Evolutionary conservation across 192 early-diverging fungal genomes (phyloP).

Genomic region (Coemansia sp.): DNA sequence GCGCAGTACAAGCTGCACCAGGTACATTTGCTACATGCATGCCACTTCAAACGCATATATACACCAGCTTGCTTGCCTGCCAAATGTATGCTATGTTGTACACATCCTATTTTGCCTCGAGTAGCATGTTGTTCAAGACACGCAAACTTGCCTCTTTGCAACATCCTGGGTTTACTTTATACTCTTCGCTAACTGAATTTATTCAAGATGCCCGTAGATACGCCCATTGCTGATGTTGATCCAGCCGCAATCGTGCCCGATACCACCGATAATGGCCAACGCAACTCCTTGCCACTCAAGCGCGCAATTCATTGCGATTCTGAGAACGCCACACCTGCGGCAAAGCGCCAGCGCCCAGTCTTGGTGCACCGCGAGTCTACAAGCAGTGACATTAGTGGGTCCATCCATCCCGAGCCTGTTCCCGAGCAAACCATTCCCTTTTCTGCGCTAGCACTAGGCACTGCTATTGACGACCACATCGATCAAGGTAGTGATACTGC

Average conservation of each 20-base stretch:
- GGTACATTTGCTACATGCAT: background rate
- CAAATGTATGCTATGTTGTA: background rate
- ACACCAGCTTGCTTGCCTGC: background rate
- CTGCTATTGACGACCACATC: background rate
- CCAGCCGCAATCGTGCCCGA: background rate
- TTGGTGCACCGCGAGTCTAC: slow-evolving; percentile 8
- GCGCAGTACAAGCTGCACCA: background rate
- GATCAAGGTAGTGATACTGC: background rate
- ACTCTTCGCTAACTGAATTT: background rate
- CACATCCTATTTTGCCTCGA: background rate
- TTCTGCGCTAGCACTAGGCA: background rate
- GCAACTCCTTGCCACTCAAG: background rate
- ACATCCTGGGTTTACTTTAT: background rate
- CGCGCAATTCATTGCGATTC: background rate
- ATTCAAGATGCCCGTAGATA: background rate
- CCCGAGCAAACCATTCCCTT: background rate
- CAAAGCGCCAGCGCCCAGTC: slow-evolving; percentile 5
- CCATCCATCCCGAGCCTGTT: background rate
- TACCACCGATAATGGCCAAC: background rate
- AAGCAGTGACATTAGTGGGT: background rate
- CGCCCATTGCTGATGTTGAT: background rate
- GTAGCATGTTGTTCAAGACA: background rate
- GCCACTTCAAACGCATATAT: background rate
- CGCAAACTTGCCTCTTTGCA: background rate
- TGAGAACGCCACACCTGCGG: background rate